These are phyloP conservation scores for Fraxinus xanthoxyloides DNA, from an alignment of 305 asterid species.

Conservation along the genomic window DNA sequence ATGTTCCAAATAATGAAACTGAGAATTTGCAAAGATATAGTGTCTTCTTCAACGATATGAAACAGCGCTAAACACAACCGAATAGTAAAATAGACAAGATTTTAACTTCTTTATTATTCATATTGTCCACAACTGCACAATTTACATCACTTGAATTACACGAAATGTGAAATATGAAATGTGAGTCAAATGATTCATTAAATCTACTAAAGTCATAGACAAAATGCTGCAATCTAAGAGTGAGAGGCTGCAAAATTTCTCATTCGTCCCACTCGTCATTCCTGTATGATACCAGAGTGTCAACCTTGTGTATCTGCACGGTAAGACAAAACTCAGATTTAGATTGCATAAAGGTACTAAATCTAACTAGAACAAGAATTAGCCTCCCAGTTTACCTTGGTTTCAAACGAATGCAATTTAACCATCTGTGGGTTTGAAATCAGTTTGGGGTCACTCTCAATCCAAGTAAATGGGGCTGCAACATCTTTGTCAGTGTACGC, in stretches of 20 bases:
- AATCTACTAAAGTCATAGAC: background rate
- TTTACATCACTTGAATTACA: slow-evolving; percentile 9
- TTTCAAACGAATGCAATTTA: slow-evolving; percentile 83
- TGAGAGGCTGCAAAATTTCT: slow-evolving; percentile 17
- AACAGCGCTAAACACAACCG: background rate
- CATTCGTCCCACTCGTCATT: slow-evolving; percentile 83
- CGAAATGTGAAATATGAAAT: background rate
- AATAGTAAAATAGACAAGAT: background rate
- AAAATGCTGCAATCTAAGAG: slow-evolving; percentile 13
- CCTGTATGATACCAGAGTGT: slow-evolving; percentile 85
- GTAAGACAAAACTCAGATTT: background rate
- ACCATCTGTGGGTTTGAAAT: slow-evolving; percentile 92
- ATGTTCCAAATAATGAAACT: background rate
- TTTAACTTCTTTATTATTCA: background rate
- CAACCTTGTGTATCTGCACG: slow-evolving; percentile 91
- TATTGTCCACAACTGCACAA: background rate
- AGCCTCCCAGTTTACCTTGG: slow-evolving; percentile 50
- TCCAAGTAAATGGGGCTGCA: slow-evolving; percentile 84
- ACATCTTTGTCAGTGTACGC: slow-evolving; percentile 67
- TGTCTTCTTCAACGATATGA: background rate
- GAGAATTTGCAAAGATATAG: background rate
- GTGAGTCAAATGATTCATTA: background rate
- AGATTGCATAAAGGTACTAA: background rate
- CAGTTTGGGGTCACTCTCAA: slow-evolving; percentile 91
- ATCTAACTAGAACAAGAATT: slow-evolving; percentile 4